Percentiles rank a stretch among this genome's conserved stretches.
Conservation (phyloP, 345 rosid genomes). For the Linum usitatissimum region DNA sequence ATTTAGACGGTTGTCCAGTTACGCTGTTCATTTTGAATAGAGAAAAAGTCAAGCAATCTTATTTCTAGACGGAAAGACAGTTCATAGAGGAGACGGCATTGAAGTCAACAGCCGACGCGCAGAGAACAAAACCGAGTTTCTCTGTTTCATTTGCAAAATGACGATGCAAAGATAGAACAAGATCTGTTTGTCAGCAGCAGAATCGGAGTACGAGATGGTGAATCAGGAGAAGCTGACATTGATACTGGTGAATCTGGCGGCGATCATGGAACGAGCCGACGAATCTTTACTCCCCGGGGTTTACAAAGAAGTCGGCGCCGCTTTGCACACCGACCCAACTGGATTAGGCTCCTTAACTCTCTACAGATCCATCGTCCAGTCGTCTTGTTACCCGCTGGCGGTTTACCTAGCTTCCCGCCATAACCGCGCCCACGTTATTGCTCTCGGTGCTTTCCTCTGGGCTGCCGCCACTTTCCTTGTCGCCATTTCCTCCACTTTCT, state of each 20-base stretch:
- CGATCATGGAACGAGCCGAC: slow-evolving; percentile 88
- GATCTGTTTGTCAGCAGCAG: background rate
- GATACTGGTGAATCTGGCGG: slow-evolving; percentile 72
- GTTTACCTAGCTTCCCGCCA: slow-evolving; percentile 43
- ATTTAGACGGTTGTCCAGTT: too few relatives aligned
- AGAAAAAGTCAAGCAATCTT: too few relatives aligned
- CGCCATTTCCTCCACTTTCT: slow-evolving; percentile 46
- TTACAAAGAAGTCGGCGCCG: slow-evolving; percentile 82
- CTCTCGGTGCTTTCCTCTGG: slow-evolving; percentile 65
- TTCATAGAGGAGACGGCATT: background rate
- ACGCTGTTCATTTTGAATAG: too few relatives aligned
- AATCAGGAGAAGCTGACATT: slow-evolving; percentile 54
- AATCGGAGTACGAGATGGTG: slow-evolving; percentile 22
- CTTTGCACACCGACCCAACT: slow-evolving; percentile 70
- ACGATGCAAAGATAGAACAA: background rate
- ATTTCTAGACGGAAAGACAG: too few relatives aligned
- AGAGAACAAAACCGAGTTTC: too few relatives aligned
- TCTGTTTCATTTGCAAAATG: background rate
- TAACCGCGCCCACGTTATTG: slow-evolving; percentile 60
- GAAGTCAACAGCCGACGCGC: background rate
- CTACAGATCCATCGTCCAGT: slow-evolving; percentile 55
- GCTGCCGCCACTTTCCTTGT: slow-evolving; percentile 59
- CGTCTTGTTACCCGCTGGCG: slow-evolving; percentile 52
- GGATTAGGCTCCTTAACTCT: slow-evolving; percentile 71
- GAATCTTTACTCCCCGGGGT: slow-evolving; percentile 85